phyloP scores from a whole-genome alignment of 257 asterid species.

The Ajuga chamaepitys region DNA sequence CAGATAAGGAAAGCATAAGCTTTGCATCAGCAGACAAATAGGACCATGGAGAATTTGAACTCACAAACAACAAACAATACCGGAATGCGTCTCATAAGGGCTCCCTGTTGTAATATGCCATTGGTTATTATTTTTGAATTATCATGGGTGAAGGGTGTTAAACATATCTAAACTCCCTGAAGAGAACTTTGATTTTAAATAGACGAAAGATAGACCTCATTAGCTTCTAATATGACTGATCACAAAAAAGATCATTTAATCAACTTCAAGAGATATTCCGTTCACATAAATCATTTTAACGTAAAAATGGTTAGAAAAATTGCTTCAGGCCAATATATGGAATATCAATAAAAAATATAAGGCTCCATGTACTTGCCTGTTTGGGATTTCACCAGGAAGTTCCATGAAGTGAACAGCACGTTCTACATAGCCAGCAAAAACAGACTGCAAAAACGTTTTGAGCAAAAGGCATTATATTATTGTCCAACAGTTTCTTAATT shows the following conservation, averaged over 20 bases:
- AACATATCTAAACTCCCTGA: background rate
- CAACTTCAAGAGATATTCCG: background rate
- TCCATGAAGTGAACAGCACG: conserved; percentile 98
- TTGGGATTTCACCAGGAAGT: conserved; percentile 95
- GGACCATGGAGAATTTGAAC: background rate
- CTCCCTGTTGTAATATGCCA: background rate
- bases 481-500: background rate
- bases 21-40: background rate
- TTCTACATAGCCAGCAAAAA: conserved; percentile 81
- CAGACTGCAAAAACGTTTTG: conserved; percentile 48
- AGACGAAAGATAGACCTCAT: background rate
- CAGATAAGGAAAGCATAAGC: background rate
- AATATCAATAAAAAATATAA: background rate
- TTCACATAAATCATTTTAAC: background rate
- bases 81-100: background rate
- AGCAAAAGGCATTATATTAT: conserved; percentile 10
- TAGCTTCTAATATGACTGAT: background rate
- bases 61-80: background rate
- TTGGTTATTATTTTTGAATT: background rate
- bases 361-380: conserved; percentile 54
- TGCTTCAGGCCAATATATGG: background rate
- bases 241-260: background rate
- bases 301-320: background rate
- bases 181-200: background rate
- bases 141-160: too few species aligned